Conservation (phyloP, 2,329 filamentous ascomycete genomes). For the Fusarium sp. region DNA sequence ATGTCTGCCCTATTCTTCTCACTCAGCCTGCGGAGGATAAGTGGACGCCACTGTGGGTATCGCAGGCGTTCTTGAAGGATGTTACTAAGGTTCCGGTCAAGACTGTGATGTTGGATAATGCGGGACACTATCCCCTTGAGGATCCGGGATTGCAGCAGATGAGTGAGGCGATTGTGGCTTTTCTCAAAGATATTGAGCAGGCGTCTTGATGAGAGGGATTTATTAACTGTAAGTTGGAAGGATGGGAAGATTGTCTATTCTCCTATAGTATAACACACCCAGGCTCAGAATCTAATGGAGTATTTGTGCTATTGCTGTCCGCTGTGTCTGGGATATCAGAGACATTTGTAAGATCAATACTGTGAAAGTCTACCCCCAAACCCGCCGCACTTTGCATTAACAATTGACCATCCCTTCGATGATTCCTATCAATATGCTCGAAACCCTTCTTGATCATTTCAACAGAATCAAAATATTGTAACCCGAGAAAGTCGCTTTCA, state of each 20-base stretch:
- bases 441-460: background rate
- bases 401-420: rapidly evolving
- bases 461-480: constrained; percentile 3
- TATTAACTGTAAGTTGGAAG: no score
- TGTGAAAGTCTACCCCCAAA: no score
- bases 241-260: rapidly evolving
- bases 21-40: constrained; percentile 5
- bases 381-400: rapidly evolving
- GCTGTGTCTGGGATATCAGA: no score
- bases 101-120: constrained; percentile 4
- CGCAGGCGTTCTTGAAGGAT: constrained; percentile 9
- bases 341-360: no score
- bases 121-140: constrained; percentile 17
- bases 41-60: constrained; percentile 4
- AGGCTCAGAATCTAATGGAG: background rate
- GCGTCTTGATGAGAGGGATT: background rate
- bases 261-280: constrained; percentile 11
- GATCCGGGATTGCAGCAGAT: constrained; percentile 12
- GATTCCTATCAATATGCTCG: background rate
- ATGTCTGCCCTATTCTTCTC: constrained; percentile 17
- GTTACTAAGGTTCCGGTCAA: constrained; percentile 3
- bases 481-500: constrained; percentile 2
- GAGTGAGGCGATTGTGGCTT: constrained; percentile 6
- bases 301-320: background rate
- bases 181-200: constrained; percentile 12